These are phyloP conservation scores for Lentinula boryana DNA, from an alignment of 768 basidiomycete species.

Conservation along the genomic window DNA sequence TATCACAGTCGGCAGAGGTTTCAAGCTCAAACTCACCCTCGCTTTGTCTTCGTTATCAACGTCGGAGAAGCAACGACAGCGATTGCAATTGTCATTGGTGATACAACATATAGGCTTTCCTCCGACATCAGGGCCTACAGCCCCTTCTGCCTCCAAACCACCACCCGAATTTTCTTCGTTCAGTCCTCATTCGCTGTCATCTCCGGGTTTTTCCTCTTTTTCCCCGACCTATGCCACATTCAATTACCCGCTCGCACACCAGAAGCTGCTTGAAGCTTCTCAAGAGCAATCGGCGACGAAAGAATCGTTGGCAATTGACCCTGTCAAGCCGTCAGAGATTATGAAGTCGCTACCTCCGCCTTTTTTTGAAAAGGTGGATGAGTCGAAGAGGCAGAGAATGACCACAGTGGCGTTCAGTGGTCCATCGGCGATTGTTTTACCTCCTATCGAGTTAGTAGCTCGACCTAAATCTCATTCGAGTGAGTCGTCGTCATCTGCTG, in stretches of 20 bases:
- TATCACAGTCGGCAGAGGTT: constrained; percentile 51
- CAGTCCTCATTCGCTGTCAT: constrained; percentile 29
- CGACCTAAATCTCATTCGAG: not conserved
- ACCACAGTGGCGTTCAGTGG: constrained; percentile 41
- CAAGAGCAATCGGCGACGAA: constrained; percentile 20
- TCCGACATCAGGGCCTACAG: constrained; percentile 11
- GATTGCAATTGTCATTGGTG: constrained; percentile 44
- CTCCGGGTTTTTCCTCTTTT: constrained; percentile 52
- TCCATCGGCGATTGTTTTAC: constrained; percentile 42
- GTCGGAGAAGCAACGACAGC: constrained; percentile 19
- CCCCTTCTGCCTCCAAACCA: constrained; percentile 16
- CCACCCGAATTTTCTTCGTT: constrained; percentile 26
- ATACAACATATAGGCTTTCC: constrained; percentile 61
- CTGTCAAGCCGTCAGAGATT: constrained; percentile 5
- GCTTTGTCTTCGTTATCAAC: constrained; percentile 43
- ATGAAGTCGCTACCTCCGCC: constrained; percentile 34
- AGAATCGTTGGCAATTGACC: constrained; percentile 12
- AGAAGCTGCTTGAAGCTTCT: constrained; percentile 41
- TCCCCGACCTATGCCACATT: constrained; percentile 40
- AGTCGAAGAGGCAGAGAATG: constrained; percentile 22
- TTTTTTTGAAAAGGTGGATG: constrained; percentile 35
- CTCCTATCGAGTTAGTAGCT: constrained; percentile 31
- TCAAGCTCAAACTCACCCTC: constrained; percentile 50
- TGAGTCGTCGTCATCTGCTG: not conserved
- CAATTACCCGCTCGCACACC: constrained; percentile 45